A percentile compares a stretch with the other conserved stretches of the same genome.
Conservation (phyloP, 176 grass and related monocot genomes). For the Chloris gayana region DNA sequence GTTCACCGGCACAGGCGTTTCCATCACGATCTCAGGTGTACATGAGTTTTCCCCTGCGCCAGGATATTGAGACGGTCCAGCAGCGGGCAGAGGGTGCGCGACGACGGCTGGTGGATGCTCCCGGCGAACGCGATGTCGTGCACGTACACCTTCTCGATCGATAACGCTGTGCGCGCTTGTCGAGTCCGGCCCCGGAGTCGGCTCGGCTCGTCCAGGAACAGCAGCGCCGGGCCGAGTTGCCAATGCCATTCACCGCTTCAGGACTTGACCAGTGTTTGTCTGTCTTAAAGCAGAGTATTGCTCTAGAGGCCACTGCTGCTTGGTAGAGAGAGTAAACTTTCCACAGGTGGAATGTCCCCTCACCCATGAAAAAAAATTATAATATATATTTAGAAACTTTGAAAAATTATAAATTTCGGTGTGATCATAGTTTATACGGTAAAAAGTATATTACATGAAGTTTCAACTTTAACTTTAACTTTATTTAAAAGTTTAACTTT, state of each 20-base stretch:
- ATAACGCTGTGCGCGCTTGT: constrained; percentile 88
- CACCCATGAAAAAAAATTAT: no score
- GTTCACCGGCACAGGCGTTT: constrained; percentile 61
- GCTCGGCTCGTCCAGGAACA: constrained; percentile 86
- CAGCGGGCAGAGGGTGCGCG: constrained; percentile 58
- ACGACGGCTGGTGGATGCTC: constrained; percentile 77
- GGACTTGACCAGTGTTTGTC: neutral
- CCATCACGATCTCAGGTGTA: constrained; percentile 65
- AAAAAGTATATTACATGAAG: no score
- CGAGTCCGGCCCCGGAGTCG: constrained; percentile 66
- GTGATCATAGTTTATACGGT: no score
- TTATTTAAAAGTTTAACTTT: no score
- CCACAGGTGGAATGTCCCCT: no score
- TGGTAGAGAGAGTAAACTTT: no score
- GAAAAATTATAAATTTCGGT: no score
- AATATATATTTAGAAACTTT: no score
- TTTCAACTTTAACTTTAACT: no score
- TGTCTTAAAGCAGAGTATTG: neutral
- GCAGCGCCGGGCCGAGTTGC: constrained; percentile 54
- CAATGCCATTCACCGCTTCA: neutral
- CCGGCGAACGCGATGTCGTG: constrained; percentile 67
- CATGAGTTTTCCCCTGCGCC: constrained; percentile 66
- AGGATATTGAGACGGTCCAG: constrained; percentile 68
- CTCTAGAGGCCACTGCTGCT: neutral
- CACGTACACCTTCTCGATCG: constrained; percentile 73